Evolutionary conservation across 306 rosid species (phyloP), one percentile per base, ranked within the genome.

Genomic region (Leucaena leucocephala): DNA sequence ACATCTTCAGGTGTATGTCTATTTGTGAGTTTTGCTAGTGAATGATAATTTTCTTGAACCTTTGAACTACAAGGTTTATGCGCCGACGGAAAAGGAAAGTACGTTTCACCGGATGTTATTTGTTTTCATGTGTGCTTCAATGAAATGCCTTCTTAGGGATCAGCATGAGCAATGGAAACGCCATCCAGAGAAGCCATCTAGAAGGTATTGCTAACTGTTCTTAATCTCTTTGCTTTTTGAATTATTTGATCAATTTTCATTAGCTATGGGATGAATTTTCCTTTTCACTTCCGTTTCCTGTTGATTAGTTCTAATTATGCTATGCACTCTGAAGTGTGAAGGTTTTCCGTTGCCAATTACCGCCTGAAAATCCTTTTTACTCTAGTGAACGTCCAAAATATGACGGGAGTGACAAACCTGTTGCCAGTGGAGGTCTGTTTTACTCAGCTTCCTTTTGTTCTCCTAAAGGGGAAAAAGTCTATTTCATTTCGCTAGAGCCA

Each of bases 121-220:
- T 83, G 94, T 90, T 72, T 94, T 90, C 71, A 88, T 92, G 93
- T 94, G 98, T 80, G 86, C 83, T n/a, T 92, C 96, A 16, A 90
- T 92, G 93, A 85, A 16, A 45, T 94, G 96, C 82, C 98, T 94
- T 83, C 92, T 83, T 52, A 84, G 88, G 69, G 97, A 94, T 82
- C 97, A 89, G 66, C 96, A 90, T 7, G 97, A 92, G 77, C 98
- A 70, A 34, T 86, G 94, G 98, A 94, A 88, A 71, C 79, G 87
- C 68, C 73, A 76, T 63, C 84, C 87, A 11, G 89, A 88, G 46
- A 84, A 77, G 68, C 85, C 91, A 59, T 87, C 83, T 54, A 85
- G 96, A 82, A 90, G 98, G 98, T 68, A 68, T 44, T 43, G 73
- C 55, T 22, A 0, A 6, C 55, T 21, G 19, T 92, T 68, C 97